Evolutionary conservation across 2,329 filamentous ascomycete genomes (phyloP), one percentile per base, ranked within the genome.

Genomic region (Aspergillus aculeatinus): DNA sequence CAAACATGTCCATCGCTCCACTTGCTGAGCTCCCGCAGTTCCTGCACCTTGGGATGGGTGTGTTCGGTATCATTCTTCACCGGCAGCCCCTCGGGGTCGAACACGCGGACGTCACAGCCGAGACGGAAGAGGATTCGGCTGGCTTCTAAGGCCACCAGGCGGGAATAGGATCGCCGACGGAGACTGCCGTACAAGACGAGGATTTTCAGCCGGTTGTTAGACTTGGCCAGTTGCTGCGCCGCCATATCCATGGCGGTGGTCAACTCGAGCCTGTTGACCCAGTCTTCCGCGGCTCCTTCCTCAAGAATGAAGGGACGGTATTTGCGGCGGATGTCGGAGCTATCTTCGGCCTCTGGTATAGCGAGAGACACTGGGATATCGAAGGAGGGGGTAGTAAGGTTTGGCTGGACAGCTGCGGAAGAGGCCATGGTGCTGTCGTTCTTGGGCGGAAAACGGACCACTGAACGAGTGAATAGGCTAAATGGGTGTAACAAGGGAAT

Each of bases 1-100:
- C 87, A 89, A 16, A 89, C 66, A 66, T 89, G 87, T 0, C 86
- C 87, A 66, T 89, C 86, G 57, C 84, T 87, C 87, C 87, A 90
- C 11, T 72, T 75, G 63, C 83, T 86, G 1, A 89, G 77, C 7
- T 82, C 78, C 3, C 87, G 80, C 5, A 89, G 77, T 67, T 89
- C 87, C 63, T 85, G 84, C 0, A 89, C 86, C 61, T 87, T 87
- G 0, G 79, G 75, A 64, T 89, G 86, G 4, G 68, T 70, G 59
- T 83, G 80, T n/a, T 84, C 80, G 2, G 79, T 76, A 60, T 87
- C 85, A 65, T 89, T 87, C 64, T 87, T 87, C n/a, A 87, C 77
- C 0, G 87, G 87, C 0, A 89, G 74, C 1, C 79, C 82, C 0
- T 75, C 71, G 0, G 87, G 87, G 60, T 89, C 74, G 68, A 81